Percentiles rank a stretch among this genome's conserved stretches.
These are phyloP conservation scores for Sextonia rubra DNA, from an alignment of 164 flowering plant species.

Conservation along the genomic window DNA sequence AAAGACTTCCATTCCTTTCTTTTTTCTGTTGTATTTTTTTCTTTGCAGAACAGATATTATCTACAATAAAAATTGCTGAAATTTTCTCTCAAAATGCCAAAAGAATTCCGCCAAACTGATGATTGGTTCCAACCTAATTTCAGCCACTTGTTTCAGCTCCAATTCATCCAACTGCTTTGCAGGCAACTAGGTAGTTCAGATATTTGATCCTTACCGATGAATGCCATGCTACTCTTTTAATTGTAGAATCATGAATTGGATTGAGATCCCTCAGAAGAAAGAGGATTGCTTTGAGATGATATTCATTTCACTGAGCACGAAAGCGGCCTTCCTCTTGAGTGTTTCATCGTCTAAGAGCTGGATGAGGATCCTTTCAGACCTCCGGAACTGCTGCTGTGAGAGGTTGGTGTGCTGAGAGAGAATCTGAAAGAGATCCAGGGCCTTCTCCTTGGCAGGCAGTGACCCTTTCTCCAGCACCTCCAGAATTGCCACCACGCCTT, in stretches of 20 bases:
- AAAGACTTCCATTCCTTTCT: too few relatives aligned
- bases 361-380: conserved; percentile 23
- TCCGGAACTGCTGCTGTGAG: neutral
- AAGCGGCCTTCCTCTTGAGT: conserved; percentile 23
- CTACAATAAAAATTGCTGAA: too few relatives aligned
- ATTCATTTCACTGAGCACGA: conserved; percentile 24
- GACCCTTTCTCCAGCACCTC: conserved; percentile 23
- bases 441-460: conserved; percentile 16
- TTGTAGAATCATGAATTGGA: neutral
- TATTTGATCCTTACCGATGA: too few relatives aligned
- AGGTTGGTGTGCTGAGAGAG: conserved; percentile 9
- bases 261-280: conserved; percentile 16
- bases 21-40: too few relatives aligned
- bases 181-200: too few relatives aligned
- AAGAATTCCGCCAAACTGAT: too few relatives aligned
- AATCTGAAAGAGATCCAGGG: conserved; percentile 21
- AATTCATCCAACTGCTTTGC: too few relatives aligned
- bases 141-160: too few relatives aligned
- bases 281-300: conserved; percentile 27
- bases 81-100: too few relatives aligned
- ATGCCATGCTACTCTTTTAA: too few relatives aligned
- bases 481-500: conserved; percentile 19
- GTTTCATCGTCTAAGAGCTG: conserved; percentile 22
- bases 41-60: too few relatives aligned
- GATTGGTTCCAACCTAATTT: too few relatives aligned